These are phyloP conservation scores for Sungouiozyma ichnusensis DNA, from an alignment of 805 yeast species.

Conservation along the genomic window DNA sequence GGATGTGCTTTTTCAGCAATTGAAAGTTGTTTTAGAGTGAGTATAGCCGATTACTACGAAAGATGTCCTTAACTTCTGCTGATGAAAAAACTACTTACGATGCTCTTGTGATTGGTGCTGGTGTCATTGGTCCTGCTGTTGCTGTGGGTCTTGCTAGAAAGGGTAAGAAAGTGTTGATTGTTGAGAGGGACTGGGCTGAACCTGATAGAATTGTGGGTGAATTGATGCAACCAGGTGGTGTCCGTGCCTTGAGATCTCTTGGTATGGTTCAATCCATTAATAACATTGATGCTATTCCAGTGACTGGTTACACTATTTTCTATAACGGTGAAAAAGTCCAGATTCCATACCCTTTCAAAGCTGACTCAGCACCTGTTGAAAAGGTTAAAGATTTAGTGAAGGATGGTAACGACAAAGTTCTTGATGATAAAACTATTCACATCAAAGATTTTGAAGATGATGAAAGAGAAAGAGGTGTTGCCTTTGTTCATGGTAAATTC, in stretches of 20 bases:
- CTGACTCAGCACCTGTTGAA: constrained; percentile 34
- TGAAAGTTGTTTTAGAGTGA: no score
- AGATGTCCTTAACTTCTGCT: constrained; percentile 16
- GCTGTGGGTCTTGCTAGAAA: constrained; percentile 86
- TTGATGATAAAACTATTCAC: constrained; percentile 41
- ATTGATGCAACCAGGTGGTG: constrained; percentile 93
- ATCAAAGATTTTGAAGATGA: constrained; percentile 46
- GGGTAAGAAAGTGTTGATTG: constrained; percentile 64
- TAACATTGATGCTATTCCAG: constrained; percentile 54
- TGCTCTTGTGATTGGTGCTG: constrained; percentile 94
- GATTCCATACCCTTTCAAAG: constrained; percentile 65
- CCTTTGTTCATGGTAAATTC: constrained; percentile 90
- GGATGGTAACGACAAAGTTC: constrained; percentile 46
- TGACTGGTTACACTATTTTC: constrained; percentile 71
- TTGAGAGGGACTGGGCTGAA: constrained; percentile 82
- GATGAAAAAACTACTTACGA: constrained; percentile 41
- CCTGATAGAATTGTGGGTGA: constrained; percentile 98
- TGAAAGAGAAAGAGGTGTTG: constrained; percentile 57
- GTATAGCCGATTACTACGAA: background rate
- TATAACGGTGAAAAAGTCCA: constrained; percentile 46
- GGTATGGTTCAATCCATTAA: constrained; percentile 61
- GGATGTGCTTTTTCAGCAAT: no score
- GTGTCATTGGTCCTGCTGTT: constrained; percentile 89
- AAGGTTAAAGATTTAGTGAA: constrained; percentile 47
- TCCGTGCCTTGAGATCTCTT: constrained; percentile 66